Evolutionary conservation across 352 stramenopile species (phyloP), one percentile per base, ranked within the genome.

Genomic region (Achlya hypogyna): DNA sequence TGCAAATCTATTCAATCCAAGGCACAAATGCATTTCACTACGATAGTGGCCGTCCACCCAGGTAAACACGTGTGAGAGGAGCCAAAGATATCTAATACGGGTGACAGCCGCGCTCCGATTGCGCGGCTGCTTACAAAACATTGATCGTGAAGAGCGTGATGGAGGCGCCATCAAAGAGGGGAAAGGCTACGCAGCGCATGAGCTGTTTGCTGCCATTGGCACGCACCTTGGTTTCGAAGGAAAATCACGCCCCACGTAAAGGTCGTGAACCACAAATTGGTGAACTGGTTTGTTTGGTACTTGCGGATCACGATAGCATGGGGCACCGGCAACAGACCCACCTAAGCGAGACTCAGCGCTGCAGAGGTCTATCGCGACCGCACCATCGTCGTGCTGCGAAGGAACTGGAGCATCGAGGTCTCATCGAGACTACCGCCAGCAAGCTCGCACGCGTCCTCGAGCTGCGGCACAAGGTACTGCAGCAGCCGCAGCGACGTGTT

Each of bases 221-320:
- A n/a, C n/a, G 16, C 59, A 67, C 75, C 78, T 70, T 98, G 96
- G 81, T 98, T 98, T 49, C 95, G 91, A 54, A 99, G 82, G 77
- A 98, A 99, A 71, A 99, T 97, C 45, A 99, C 95, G 42, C 97
- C 96, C 96, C 96, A 99, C 73, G 98, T 96, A 71, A 98, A 99
- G 16, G 95, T 98, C 31, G 96, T 99, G 75, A 99, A 99, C 97
- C 97, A 99, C 43, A 99, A 75, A 28, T 95, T 90, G 31, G 96
- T 99, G 70, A 98, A 98, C 75, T 98, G 89, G 78, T 99, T 99
- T 65, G 97, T 97, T 78, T 98, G 93, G 75, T 99, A 99, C 77
- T 98, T 98, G 62, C 96, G 82, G 73, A 99, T 98, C 23, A 99
- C 95, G 74, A 99, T 99, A 2, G 96, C 86, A 77, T 99, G 97